Conservation (phyloP, 805 yeast species). For the Huiozyma naganishii region DNA sequence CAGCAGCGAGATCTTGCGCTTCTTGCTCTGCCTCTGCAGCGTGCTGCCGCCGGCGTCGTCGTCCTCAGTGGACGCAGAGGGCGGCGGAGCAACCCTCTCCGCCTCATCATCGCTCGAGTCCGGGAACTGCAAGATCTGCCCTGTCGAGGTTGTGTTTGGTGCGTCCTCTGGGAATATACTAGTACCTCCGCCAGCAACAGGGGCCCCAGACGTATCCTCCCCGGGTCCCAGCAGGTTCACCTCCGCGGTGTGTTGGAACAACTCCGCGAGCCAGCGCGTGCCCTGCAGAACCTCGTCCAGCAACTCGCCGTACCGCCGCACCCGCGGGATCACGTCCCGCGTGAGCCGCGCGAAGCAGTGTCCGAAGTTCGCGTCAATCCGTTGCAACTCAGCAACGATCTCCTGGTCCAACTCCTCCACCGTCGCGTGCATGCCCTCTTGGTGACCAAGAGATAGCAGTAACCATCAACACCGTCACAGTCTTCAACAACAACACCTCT, state of each 20-base stretch:
- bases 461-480: not conserved
- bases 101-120: slow-evolving; percentile 23
- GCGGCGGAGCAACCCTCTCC: not conserved
- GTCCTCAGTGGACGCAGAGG: not conserved
- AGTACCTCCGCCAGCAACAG: not conserved
- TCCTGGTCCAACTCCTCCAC: slow-evolving; percentile 69
- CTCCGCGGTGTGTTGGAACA: slow-evolving; percentile 66
- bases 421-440: slow-evolving; percentile 1
- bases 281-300: slow-evolving; percentile 56
- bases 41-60: slow-evolving; percentile 15
- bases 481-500: not conserved
- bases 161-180: slow-evolving; percentile 6
- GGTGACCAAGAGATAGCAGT: not conserved
- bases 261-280: slow-evolving; percentile 64
- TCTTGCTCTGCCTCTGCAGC: slow-evolving; percentile 21
- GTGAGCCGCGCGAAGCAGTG: slow-evolving; percentile 57
- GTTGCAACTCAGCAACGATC: slow-evolving; percentile 65
- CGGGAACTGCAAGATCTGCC: slow-evolving; percentile 17
- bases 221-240: slow-evolving; percentile 34
- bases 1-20: slow-evolving; percentile 24
- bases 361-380: slow-evolving; percentile 64
- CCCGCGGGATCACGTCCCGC: slow-evolving; percentile 56
- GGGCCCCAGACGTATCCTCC: not conserved
- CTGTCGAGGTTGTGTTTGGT: slow-evolving; percentile 17
- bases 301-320: slow-evolving; percentile 47